A percentile compares a stretch with the other conserved stretches of the same genome.
These are phyloP conservation scores for Geotrichum armillariae DNA, from an alignment of 1,139 yeast genomes.

Conservation along the genomic window DNA sequence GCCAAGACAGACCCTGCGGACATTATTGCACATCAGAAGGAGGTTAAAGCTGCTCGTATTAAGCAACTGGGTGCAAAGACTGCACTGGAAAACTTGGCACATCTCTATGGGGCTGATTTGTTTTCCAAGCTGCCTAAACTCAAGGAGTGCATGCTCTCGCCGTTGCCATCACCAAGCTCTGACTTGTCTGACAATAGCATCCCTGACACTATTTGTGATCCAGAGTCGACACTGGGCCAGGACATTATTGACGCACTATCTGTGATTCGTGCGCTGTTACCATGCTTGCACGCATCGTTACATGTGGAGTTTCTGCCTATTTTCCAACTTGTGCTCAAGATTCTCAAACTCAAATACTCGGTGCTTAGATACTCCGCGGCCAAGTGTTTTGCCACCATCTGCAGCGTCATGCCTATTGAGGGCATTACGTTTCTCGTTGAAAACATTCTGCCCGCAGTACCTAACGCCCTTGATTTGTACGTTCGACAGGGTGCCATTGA, in stretches of 20 bases:
- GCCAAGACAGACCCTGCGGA: constrained; percentile 68
- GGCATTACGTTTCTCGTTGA: constrained; percentile 84
- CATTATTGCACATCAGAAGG: constrained; percentile 59
- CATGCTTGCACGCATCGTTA: constrained; percentile 54
- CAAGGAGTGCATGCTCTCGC: constrained; percentile 63
- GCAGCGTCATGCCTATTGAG: constrained; percentile 68
- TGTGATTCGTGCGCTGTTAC: constrained; percentile 71
- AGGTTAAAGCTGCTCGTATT: constrained; percentile 69
- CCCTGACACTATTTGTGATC: constrained; percentile 43
- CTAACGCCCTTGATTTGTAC: constrained; percentile 71
- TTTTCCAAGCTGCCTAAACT: constrained; percentile 70
- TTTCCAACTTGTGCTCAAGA: constrained; percentile 55
- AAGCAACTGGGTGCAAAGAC: constrained; percentile 82
- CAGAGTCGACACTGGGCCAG: constrained; percentile 65
- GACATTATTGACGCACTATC: constrained; percentile 85
- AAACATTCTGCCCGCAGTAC: constrained; percentile 73
- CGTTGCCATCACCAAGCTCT: constrained; percentile 46
- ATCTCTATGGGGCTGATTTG: constrained; percentile 52
- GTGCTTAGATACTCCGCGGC: constrained; percentile 91
- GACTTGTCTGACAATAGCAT: constrained; percentile 30
- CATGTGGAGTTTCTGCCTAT: constrained; percentile 50
- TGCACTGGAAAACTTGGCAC: constrained; percentile 56
- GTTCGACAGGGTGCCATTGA: constrained; percentile 95
- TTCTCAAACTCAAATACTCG: constrained; percentile 67
- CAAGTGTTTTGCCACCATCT: constrained; percentile 80